phyloP scores from a whole-genome alignment of 2,329 filamentous ascomycete genomes.

The Verticillium zaregamsianum region DNA sequence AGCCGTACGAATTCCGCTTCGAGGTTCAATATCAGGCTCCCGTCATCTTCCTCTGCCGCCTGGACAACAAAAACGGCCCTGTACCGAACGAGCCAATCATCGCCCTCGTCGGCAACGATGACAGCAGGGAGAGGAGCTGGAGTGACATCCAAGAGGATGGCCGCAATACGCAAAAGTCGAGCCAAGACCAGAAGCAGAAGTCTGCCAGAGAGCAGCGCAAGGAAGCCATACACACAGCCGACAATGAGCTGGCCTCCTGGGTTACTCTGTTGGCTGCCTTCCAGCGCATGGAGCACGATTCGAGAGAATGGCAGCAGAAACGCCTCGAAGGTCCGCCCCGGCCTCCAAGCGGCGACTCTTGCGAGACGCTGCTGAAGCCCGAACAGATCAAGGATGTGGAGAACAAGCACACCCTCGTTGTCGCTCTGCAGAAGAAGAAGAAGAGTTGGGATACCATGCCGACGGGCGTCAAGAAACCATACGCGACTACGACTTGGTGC shows the following conservation, averaged over 20 bases:
- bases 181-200: not conserved
- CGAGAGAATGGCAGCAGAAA: constrained; percentile 38
- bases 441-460: constrained; percentile 52
- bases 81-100: constrained; percentile 22
- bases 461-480: constrained; percentile 39
- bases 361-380: not conserved
- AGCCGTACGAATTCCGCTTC: constrained; percentile 40
- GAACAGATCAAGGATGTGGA: not conserved
- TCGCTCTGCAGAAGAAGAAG: constrained; percentile 41
- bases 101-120: constrained; percentile 31
- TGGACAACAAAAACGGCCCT: constrained; percentile 35
- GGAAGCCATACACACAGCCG: constrained; percentile 43
- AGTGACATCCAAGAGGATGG: constrained; percentile 25
- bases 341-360: not conserved
- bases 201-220: constrained; percentile 20
- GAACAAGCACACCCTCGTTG: constrained; percentile 22
- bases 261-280: constrained; percentile 44
- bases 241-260: constrained; percentile 55
- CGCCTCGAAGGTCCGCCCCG: constrained; percentile 14
- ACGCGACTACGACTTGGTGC: constrained; percentile 51
- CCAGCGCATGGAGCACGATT: constrained; percentile 45
- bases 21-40: constrained; percentile 45
- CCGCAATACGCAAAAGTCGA: not conserved
- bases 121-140: constrained; percentile 30
- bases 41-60: constrained; percentile 45